These are phyloP conservation scores for Picochlorum sp. DNA, from an alignment of 139 green algal genomes.

Conservation along the genomic window DNA sequence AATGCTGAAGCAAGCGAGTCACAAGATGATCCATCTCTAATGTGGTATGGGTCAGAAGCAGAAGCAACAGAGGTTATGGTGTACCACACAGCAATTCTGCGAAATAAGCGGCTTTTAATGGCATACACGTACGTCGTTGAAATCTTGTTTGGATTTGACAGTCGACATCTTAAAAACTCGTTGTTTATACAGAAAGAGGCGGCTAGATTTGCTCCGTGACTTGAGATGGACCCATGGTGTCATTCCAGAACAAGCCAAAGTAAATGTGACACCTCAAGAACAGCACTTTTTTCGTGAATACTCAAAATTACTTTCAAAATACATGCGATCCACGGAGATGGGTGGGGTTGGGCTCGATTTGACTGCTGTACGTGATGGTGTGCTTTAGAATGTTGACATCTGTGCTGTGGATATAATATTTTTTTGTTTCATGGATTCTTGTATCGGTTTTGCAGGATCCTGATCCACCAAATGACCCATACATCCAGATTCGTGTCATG, in stretches of 20 bases:
- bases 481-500: conserved; percentile 41
- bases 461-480: conserved; percentile 40
- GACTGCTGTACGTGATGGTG: conserved; percentile 27
- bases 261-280: conserved; percentile 36
- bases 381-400: conserved; percentile 4
- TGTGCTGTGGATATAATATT: not conserved
- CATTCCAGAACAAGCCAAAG: conserved; percentile 31
- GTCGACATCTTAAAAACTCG: conserved; percentile 1
- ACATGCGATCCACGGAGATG: conserved; percentile 23
- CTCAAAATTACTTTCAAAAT: conserved; percentile 34
- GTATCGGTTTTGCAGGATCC: conserved; percentile 25
- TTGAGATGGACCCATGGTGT: conserved; percentile 39
- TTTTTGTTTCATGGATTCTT: not conserved
- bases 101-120: conserved; percentile 49
- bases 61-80: conserved; percentile 44
- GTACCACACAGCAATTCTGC: conserved; percentile 42
- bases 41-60: conserved; percentile 26
- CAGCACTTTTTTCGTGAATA: conserved; percentile 35
- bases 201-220: conserved; percentile 34
- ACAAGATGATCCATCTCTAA: not conserved
- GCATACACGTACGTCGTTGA: conserved; percentile 31
- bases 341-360: conserved; percentile 41
- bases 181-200: conserved; percentile 30
- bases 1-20: not conserved
- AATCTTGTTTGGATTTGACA: not conserved